phyloP scores from a whole-genome alignment of 192 early-diverging fungal species.

The Thamnidium elegans region DNA sequence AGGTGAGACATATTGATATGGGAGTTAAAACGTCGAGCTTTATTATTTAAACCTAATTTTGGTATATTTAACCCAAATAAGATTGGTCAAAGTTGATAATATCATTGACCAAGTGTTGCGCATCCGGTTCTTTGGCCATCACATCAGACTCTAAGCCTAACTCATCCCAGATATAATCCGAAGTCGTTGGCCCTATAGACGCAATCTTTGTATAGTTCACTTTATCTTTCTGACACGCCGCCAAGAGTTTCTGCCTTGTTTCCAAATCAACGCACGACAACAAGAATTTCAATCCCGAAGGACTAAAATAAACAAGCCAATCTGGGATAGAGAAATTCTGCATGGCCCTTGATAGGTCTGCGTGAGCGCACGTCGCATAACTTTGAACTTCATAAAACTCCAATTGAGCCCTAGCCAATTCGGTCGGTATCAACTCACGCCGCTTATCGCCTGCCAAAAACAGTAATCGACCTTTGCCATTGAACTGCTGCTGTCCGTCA shows the following conservation, averaged over 20 bases:
- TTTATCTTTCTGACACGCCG: no score
- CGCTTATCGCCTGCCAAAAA: slow-evolving; percentile 57
- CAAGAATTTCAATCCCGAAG: slow-evolving; percentile 48
- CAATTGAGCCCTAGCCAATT: slow-evolving; percentile 25
- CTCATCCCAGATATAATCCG: slow-evolving; percentile 13
- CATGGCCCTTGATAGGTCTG: slow-evolving; percentile 19
- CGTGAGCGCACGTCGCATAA: slow-evolving; percentile 37
- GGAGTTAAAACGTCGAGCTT: no score
- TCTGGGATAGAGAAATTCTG: slow-evolving; percentile 1
- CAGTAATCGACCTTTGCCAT: slow-evolving; percentile 18
- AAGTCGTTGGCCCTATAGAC: slow-evolving; percentile 51
- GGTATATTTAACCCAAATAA: no score
- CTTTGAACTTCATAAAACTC: slow-evolving; percentile 35
- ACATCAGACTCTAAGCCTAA: slow-evolving; percentile 23
- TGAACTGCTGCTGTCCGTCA: slow-evolving; percentile 1
- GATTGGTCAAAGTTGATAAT: slow-evolving; percentile 23
- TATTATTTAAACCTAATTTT: no score
- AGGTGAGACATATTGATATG: no score
- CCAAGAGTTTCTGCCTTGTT: no score
- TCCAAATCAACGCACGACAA: background rate
- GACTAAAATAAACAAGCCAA: slow-evolving; percentile 63
- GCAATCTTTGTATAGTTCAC: slow-evolving; percentile 34
- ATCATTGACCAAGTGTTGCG: slow-evolving; percentile 15
- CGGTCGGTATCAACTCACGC: slow-evolving; percentile 35
- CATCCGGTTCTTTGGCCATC: slow-evolving; percentile 35